Conservation (phyloP, 768 basidiomycete genomes). For the Mycena galericulata region DNA sequence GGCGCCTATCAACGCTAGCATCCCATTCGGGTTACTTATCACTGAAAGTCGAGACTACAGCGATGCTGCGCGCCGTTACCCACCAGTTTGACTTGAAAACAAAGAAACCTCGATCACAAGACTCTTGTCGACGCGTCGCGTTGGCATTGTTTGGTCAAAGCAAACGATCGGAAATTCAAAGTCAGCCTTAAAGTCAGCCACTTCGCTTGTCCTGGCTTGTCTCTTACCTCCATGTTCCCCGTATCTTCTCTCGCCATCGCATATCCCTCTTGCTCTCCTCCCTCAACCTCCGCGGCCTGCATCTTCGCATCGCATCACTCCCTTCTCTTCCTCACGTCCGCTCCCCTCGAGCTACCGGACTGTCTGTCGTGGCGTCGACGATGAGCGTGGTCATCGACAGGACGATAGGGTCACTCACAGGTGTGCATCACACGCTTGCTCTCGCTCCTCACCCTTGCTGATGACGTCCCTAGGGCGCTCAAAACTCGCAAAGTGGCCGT, state of each 20-base stretch:
- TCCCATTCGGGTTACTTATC: neutral
- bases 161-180: neutral
- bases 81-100: too few relatives aligned
- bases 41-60: too few relatives aligned
- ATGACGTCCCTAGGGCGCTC: too few relatives aligned
- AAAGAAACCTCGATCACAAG: neutral
- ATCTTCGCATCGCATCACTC: neutral
- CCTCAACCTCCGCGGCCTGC: neutral
- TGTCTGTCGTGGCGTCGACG: too few relatives aligned
- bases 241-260: neutral
- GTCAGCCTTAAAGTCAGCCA: neutral
- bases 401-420: too few relatives aligned
- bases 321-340: too few relatives aligned
- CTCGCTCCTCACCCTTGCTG: too few relatives aligned
- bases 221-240: neutral
- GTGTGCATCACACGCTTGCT: too few relatives aligned
- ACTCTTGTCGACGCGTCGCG: neutral
- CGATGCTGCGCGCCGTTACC: too few relatives aligned
- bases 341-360: too few relatives aligned
- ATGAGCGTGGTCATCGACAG: too few relatives aligned
- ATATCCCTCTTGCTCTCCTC: neutral
- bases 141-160: neutral
- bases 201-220: neutral
- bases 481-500: too few relatives aligned
- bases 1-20: neutral